Percentiles rank a stretch among this genome's conserved stretches.
phyloP scores from a whole-genome alignment of 176 grass and related monocot species.

The Phragmites australis region DNA sequence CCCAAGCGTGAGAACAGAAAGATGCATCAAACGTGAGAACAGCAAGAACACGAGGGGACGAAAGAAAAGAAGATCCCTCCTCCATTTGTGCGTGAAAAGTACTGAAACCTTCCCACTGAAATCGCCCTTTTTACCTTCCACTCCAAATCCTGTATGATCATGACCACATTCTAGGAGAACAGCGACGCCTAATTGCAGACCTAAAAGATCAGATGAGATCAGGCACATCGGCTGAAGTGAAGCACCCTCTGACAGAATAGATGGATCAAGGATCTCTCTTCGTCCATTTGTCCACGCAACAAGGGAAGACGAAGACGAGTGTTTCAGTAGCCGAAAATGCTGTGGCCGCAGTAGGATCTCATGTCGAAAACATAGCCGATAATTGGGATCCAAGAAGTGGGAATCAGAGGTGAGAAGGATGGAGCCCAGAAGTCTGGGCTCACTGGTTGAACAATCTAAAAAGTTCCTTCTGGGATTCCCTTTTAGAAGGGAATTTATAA shows the following conservation, averaged over 20 bases:
- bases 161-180: not conserved
- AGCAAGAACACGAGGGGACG: conserved; percentile 1
- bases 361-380: not conserved
- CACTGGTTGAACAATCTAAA: too few species aligned
- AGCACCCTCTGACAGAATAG: not conserved
- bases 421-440: conserved; percentile 13
- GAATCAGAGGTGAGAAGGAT: not conserved
- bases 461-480: too few species aligned
- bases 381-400: not conserved
- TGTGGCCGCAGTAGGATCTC: not conserved
- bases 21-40: not conserved
- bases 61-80: not conserved
- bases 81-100: not conserved
- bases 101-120: not conserved
- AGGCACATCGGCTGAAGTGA: not conserved
- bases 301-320: not conserved
- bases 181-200: not conserved
- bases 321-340: not conserved
- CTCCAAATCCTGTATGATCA: not conserved
- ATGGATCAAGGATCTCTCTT: not conserved
- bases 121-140: conserved; percentile 21
- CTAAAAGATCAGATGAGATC: not conserved
- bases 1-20: not conserved
- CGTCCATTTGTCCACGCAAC: not conserved
- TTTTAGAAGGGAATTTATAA: too few species aligned